A percentile compares a stretch with the other conserved stretches of the same genome.
Conservation (phyloP, 2,329 filamentous ascomycete species). For the Alternaria sp. region DNA sequence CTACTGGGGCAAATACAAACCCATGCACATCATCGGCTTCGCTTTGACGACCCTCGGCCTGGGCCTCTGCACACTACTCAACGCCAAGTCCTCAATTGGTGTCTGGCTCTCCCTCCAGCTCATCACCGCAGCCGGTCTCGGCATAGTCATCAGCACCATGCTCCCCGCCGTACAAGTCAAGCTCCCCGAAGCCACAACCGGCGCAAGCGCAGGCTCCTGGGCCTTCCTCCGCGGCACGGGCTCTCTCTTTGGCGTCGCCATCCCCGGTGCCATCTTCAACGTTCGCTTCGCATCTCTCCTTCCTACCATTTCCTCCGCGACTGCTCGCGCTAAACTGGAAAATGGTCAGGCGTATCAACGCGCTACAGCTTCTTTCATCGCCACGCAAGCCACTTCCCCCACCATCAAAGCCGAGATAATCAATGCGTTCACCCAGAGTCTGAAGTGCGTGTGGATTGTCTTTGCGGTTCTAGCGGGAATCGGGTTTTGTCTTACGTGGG, state of each 20-base stretch:
- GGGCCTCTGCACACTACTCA: slow-evolving; percentile 24
- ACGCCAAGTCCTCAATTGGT: slow-evolving; percentile 8
- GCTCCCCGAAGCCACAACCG: slow-evolving; percentile 31
- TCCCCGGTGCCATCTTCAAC: slow-evolving; percentile 42
- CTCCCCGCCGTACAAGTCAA: slow-evolving; percentile 40
- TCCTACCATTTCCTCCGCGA: slow-evolving; percentile 9
- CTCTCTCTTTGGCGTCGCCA: slow-evolving; percentile 37
- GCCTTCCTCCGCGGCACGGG: slow-evolving; percentile 39
- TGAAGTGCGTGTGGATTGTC: slow-evolving; percentile 50
- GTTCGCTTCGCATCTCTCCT: slow-evolving; percentile 23
- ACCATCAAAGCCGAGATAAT: slow-evolving; percentile 37
- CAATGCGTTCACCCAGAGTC: slow-evolving; percentile 40
- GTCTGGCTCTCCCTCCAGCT: slow-evolving; percentile 35
- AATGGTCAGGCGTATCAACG: slow-evolving; percentile 38
- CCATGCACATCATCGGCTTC: slow-evolving; percentile 35
- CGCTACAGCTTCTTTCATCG: slow-evolving; percentile 28
- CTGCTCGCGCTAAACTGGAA: slow-evolving; percentile 13
- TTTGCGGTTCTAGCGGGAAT: slow-evolving; percentile 41
- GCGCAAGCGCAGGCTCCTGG: slow-evolving; percentile 32
- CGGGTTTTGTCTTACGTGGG: slow-evolving; percentile 43
- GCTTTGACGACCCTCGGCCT: slow-evolving; percentile 26
- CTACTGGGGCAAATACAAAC: slow-evolving; percentile 33
- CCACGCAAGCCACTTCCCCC: slow-evolving; percentile 13
- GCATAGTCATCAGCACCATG: slow-evolving; percentile 34
- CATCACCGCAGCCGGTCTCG: slow-evolving; percentile 29